Evolutionary conservation across 345 rosid genomes (phyloP).

Genomic region (Schrenkiella parvula): DNA sequence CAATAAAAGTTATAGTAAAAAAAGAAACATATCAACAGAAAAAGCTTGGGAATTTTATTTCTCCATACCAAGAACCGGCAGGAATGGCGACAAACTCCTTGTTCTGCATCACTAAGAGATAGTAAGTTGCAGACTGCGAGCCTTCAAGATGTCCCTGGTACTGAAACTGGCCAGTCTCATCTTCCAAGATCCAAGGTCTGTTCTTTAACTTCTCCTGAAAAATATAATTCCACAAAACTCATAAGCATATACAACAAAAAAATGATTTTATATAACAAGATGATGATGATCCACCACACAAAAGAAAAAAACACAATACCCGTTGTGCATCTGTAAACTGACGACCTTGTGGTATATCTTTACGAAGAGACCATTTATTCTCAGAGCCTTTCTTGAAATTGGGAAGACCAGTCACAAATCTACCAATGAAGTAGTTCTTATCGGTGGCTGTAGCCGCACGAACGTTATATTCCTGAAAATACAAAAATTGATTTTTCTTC

Average conservation of each 20-base stretch:
- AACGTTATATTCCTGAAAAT: conserved; percentile 70
- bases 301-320: conserved; percentile 36
- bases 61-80: conserved; percentile 85
- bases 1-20: background rate
- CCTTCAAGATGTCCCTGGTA: conserved; percentile 96
- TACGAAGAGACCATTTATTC: conserved; percentile 82
- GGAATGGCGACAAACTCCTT: conserved; percentile 89
- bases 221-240: background rate
- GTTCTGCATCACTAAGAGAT: conserved; percentile 77
- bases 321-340: conserved; percentile 68
- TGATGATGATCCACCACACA: background rate
- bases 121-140: conserved; percentile 90
- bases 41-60: background rate
- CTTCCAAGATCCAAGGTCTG: conserved; percentile 94
- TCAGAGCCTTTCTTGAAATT: conserved; percentile 80
- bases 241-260: background rate
- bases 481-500: background rate
- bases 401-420: conserved; percentile 75
- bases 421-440: conserved; percentile 86
- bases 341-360: conserved; percentile 91
- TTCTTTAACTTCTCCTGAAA: conserved; percentile 85
- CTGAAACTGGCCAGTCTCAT: conserved; percentile 93
- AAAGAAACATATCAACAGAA: conserved; percentile 1
- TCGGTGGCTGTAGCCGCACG: conserved; percentile 59
- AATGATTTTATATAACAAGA: background rate